A percentile compares a stretch with the other conserved stretches of the same genome.
Evolutionary conservation across 2,329 filamentous ascomycete genomes (phyloP).

Genomic region (Colletotrichum cordylinicola): DNA sequence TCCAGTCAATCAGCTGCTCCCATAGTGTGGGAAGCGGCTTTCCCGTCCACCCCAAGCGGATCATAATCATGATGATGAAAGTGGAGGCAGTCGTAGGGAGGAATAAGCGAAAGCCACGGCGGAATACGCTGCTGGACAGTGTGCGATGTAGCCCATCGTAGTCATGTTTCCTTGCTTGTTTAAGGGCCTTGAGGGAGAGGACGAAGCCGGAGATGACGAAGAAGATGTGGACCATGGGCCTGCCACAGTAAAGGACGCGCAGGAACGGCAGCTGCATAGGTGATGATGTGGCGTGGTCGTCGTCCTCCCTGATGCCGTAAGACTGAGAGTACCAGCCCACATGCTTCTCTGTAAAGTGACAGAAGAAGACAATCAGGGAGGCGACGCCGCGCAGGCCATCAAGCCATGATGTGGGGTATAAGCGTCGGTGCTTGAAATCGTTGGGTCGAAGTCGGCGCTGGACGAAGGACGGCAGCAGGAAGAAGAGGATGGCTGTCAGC

Average conservation of each 20-base stretch:
- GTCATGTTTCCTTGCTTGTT: constrained; percentile 43
- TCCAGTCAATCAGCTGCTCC: constrained; percentile 32
- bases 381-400: constrained; percentile 57
- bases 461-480: constrained; percentile 35
- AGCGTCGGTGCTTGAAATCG: constrained; percentile 22
- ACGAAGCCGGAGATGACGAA: constrained; percentile 58
- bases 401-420: constrained; percentile 51
- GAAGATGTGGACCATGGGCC: constrained; percentile 56
- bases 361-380: constrained; percentile 52
- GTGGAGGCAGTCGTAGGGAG: constrained; percentile 49
- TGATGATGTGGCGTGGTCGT: constrained; percentile 35
- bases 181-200: constrained; percentile 49
- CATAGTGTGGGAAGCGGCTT: constrained; percentile 28
- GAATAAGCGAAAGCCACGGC: constrained; percentile 51
- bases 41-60: constrained; percentile 34
- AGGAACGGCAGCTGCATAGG: constrained; percentile 50
- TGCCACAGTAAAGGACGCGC: constrained; percentile 47
- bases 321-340: constrained; percentile 35
- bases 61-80: constrained; percentile 40
- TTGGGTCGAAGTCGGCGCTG: constrained; percentile 32
- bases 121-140: constrained; percentile 52
- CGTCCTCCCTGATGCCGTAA: constrained; percentile 36
- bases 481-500: constrained; percentile 24
- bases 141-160: constrained; percentile 40
- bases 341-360: constrained; percentile 50